These are phyloP conservation scores for Penicillium sclerotiorum DNA, from an alignment of 2,329 filamentous ascomycete genomes.

Conservation along the genomic window DNA sequence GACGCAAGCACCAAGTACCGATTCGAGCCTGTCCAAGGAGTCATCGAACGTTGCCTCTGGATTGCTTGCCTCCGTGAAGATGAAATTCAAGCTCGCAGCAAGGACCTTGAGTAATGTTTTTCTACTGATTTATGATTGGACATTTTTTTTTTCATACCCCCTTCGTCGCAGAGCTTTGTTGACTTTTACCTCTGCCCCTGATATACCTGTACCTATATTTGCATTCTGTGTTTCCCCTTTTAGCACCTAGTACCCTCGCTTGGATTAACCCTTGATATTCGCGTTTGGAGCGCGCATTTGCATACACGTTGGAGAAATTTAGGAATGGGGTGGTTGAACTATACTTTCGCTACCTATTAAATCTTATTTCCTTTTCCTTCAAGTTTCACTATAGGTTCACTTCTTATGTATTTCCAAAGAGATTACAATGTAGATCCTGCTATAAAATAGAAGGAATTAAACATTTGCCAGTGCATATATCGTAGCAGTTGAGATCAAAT, in stretches of 20 bases:
- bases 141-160: constrained; percentile 23
- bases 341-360: background rate
- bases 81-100: constrained; percentile 55
- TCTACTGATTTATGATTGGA: constrained; percentile 14
- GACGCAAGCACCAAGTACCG: constrained; percentile 65
- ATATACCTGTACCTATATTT: constrained; percentile 18
- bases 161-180: constrained; percentile 8
- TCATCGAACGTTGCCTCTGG: constrained; percentile 66
- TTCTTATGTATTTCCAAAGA: constrained; percentile 3
- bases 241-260: constrained; percentile 13
- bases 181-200: constrained; percentile 8
- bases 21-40: constrained; percentile 59
- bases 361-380: background rate
- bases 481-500: background rate
- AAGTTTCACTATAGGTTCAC: background rate
- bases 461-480: background rate
- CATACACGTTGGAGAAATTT: constrained; percentile 14
- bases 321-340: too few relatives aligned
- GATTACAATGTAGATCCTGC: too few relatives aligned
- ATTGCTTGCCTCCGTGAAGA: constrained; percentile 62
- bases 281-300: constrained; percentile 25
- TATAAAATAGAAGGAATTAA: too few relatives aligned
- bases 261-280: constrained; percentile 9
- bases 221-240: constrained; percentile 14
- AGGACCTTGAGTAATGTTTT: constrained; percentile 40